Evolutionary conservation across 2,329 filamentous ascomycete species (phyloP), one percentile per base, ranked within the genome.

Genomic region (Diaporthe velutina): DNA sequence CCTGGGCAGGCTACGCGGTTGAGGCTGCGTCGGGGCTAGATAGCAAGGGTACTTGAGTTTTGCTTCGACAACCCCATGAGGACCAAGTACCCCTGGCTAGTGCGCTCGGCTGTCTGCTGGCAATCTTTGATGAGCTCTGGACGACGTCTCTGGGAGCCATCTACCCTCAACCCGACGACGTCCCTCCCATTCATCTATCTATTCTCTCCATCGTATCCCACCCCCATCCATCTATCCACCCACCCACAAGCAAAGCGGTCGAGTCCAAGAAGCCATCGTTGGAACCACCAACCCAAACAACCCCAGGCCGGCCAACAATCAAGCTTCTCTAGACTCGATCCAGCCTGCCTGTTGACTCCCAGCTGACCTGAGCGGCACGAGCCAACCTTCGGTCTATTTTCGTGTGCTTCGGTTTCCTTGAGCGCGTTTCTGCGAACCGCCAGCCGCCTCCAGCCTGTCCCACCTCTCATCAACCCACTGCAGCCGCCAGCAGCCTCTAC

Each of bases 291-390:
- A 54, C 15, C 48, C 35, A 52, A 6, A 40, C 30, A 42, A 42
- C 45, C 42, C 25, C 30, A 40, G 55, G 40, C 61, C 60, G 45
- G 54, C 64, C 48, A 70, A 33, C 38, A 54, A 38, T 57, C 54
- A 52, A 61, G 42, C 58, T 45, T 64, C 61, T 70, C 28, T 13
- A 64, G 48, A 40, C 70, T 61, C 55, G 55, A 54, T 54, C 67
- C 54, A 50, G 72, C 35, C 67, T 68, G 48, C 42, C 73, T 28
- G 42, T 72, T 42, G 52, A 74, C 60, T 74, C 42, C n/a, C 67
- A 74, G 73, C 75, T 74, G 61, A 76, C 68, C 67, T 55, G 71
- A 66, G 45, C 73, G 74, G 68, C 60, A 76, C 73, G 73, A 72
- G 64, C 58, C 60, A 28, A 72, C 58, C 71, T 55, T 60, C 33